Conservation (phyloP, 2,329 filamentous ascomycete species). For the Fusarium nygamai region DNA sequence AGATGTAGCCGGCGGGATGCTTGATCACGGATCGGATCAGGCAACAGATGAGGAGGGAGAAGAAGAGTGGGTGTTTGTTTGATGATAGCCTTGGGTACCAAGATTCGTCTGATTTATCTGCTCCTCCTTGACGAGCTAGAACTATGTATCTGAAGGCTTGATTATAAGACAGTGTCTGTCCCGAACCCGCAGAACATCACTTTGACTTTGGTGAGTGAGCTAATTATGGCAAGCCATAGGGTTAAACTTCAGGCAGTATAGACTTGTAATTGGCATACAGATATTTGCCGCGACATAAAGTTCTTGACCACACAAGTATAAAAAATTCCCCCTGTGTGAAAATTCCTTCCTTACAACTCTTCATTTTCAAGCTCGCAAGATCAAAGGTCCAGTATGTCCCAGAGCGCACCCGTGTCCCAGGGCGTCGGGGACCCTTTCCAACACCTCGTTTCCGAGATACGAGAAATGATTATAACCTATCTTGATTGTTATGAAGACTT, state of each 20-base stretch:
- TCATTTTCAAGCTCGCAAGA: background rate
- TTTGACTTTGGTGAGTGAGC: background rate
- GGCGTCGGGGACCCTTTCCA: background rate
- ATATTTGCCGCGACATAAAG: background rate
- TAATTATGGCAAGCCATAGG: too few species aligned
- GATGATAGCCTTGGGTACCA: background rate
- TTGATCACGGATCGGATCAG: background rate
- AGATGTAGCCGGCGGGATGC: rapidly evolving
- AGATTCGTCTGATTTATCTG: background rate
- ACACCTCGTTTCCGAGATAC: background rate
- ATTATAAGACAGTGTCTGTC: rapidly evolving
- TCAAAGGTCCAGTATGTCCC: too few species aligned
- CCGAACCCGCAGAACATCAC: rapidly evolving
- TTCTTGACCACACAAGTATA: background rate
- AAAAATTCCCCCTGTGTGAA: background rate
- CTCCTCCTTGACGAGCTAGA: background rate
- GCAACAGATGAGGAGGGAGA: background rate
- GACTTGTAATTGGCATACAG: background rate
- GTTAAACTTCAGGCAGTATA: background rate
- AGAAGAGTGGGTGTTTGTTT: background rate
- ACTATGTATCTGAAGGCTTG: rapidly evolving
- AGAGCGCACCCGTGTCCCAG: rapidly evolving
- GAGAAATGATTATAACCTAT: background rate
- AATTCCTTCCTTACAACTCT: rapidly evolving
- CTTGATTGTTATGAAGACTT: background rate